A percentile compares a stretch with the other conserved stretches of the same genome.
Evolutionary conservation across 257 asterid genomes (phyloP).

Genomic region (Perilla frutescens): DNA sequence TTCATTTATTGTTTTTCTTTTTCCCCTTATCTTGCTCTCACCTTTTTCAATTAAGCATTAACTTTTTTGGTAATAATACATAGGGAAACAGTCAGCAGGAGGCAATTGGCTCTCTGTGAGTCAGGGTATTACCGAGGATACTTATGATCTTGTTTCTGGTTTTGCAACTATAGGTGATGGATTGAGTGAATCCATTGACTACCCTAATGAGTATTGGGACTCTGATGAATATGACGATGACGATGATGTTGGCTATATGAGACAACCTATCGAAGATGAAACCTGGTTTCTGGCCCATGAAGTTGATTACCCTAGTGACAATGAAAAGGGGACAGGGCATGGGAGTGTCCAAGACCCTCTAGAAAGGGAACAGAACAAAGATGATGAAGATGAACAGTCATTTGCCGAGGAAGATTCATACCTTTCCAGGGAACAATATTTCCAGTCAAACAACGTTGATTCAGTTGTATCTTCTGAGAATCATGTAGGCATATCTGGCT

Average conservation of each 20-base stretch:
- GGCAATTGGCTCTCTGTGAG: conserved; percentile 96
- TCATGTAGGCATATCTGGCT: conserved; percentile 52
- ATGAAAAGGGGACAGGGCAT: conserved; percentile 80
- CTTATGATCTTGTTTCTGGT: conserved; percentile 96
- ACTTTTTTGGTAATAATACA: conserved; percentile 41
- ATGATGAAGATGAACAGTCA: conserved; percentile 86
- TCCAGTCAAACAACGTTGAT: conserved; percentile 71
- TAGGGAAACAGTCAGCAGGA: conserved; percentile 67
- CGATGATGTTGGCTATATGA: conserved; percentile 91
- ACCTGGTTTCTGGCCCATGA: conserved; percentile 96
- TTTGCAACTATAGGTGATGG: conserved; percentile 96
- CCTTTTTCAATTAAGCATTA: conserved; percentile 25
- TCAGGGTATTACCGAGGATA: conserved; percentile 95
- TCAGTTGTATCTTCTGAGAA: conserved; percentile 63
- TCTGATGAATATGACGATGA: conserved; percentile 98
- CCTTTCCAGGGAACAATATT: conserved; percentile 80
- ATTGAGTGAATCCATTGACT: conserved; percentile 79
- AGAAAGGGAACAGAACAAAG: conserved; percentile 70
- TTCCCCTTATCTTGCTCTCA: not conserved
- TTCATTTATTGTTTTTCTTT: conserved; percentile 2
- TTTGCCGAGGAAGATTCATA: conserved; percentile 92
- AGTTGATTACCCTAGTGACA: conserved; percentile 97
- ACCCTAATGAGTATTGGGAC: conserved; percentile 94
- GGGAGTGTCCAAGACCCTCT: conserved; percentile 78
- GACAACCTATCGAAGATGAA: conserved; percentile 96